These are phyloP conservation scores for Fusarium burgessii DNA, from an alignment of 2,329 filamentous ascomycete genomes.

Conservation along the genomic window DNA sequence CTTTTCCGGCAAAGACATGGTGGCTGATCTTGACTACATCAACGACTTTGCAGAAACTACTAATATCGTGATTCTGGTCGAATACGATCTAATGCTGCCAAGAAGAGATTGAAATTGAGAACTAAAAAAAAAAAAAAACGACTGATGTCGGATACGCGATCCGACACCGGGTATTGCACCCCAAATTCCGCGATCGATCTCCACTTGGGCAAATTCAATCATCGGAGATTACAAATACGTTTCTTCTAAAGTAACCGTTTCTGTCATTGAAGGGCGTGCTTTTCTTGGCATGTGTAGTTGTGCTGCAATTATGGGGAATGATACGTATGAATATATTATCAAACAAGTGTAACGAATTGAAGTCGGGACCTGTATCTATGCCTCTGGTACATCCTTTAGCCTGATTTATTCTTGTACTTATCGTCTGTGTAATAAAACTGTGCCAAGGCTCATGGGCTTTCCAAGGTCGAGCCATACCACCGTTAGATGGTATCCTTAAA, in stretches of 20 bases:
- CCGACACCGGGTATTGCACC: conserved; percentile 21
- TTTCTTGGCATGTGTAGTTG: background rate
- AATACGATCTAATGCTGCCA: accelerated
- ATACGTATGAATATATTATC: too few relatives aligned
- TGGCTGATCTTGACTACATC: background rate
- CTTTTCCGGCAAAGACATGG: conserved; percentile 2
- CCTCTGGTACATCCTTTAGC: too few relatives aligned
- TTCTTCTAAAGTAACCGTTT: background rate
- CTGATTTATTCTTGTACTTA: too few relatives aligned
- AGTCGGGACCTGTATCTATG: too few relatives aligned
- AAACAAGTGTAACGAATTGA: too few relatives aligned
- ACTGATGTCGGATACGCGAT: background rate
- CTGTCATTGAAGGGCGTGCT: background rate
- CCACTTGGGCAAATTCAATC: conserved; percentile 3
- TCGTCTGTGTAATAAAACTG: too few relatives aligned
- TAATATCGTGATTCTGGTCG: accelerated
- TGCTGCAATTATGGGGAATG: too few relatives aligned
- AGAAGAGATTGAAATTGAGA: accelerated
- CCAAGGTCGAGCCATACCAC: too few relatives aligned
- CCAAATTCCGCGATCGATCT: background rate
- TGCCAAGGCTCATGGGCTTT: too few relatives aligned
- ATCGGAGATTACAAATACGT: conserved; percentile 6
- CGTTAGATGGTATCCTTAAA: background rate
- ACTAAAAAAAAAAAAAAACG: background rate
- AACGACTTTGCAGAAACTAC: too few relatives aligned